Evolutionary conservation across 805 yeast species (phyloP), one percentile per base, ranked within the genome.

Genomic region (Kodamaea leandrae): DNA sequence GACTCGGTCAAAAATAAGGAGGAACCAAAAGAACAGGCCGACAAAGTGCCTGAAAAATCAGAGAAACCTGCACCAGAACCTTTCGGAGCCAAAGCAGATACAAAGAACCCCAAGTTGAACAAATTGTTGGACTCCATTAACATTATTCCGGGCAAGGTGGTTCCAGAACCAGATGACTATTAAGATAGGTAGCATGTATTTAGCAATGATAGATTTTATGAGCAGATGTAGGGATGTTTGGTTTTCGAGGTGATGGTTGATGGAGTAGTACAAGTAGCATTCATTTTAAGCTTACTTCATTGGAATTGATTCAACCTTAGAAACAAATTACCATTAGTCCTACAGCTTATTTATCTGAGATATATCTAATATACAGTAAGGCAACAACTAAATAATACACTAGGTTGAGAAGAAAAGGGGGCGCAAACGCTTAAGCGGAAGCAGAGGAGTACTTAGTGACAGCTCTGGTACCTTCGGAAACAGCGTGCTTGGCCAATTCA

Each of bases 401-500:
- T 32, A 35, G 24, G 40, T 24, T 27, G 32, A n/a, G 32, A 27
- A 27, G 32, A 27, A 27, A 27, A 27, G 32, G 28, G 44, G 38
- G 33, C 20, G 27, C 26, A 16, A 40, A 25, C 41, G 43, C 48
- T 50, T 61, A 61, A 55, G 60, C 57, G 47, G 66, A 60, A 49
- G 66, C 63, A 47, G 66, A 58, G 39, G 66, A 61, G 62, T 61
- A 61, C 61, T 61, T 61, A 49, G 66, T 61, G 45, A 61, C 66
- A 53, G 66, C 64, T 61, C 66, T 61, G 45, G 66, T 61, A 57
- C 66, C 66, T 52, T 61, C 66, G 35, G 66, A 61, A 48, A 61
- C 66, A 41, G 66, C 66, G 57, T 61, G 66, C 63, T 61, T 61
- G 39, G 66, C 66, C 56, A 61, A 61, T 52, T 61, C 66, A 57